phyloP scores from a whole-genome alignment of 306 rosid species.

The Castanopsis chinensis region DNA sequence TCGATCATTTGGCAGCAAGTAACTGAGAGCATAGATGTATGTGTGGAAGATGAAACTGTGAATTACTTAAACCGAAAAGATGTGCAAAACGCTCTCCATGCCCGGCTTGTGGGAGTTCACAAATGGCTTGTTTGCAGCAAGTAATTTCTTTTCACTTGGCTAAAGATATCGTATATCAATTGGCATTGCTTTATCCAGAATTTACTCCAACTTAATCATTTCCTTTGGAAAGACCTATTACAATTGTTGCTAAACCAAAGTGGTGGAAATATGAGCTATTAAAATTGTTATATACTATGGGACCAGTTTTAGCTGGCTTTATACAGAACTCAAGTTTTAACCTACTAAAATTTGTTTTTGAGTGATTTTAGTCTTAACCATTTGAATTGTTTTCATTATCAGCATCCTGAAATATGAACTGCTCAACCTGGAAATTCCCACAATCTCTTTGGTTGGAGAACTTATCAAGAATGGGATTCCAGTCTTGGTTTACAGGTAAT shows the following conservation, averaged over 20 bases:
- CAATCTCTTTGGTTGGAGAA: slow-evolving; percentile 66
- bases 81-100: slow-evolving; percentile 78
- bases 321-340: too few relatives aligned
- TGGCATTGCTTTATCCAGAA: too few relatives aligned
- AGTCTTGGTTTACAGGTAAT: slow-evolving; percentile 84
- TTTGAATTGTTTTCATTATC: neutral
- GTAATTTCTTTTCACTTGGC: slow-evolving; percentile 36
- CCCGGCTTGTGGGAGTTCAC: slow-evolving; percentile 71
- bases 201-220: too few relatives aligned
- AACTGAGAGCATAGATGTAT: slow-evolving; percentile 70
- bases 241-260: too few relatives aligned
- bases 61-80: slow-evolving; percentile 78
- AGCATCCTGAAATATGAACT: slow-evolving; percentile 74
- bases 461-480: slow-evolving; percentile 71
- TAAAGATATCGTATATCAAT: neutral
- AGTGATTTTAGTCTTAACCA: neutral
- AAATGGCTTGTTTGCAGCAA: slow-evolving; percentile 92
- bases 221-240: too few relatives aligned
- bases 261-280: too few relatives aligned
- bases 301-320: too few relatives aligned
- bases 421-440: slow-evolving; percentile 73
- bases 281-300: too few relatives aligned
- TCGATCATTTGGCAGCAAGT: slow-evolving; percentile 51
- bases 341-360: neutral
- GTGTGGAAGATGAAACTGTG: slow-evolving; percentile 85